Evolutionary conservation across 2,329 filamentous ascomycete species (phyloP).

Genomic region (Colletotrichum sidae): DNA sequence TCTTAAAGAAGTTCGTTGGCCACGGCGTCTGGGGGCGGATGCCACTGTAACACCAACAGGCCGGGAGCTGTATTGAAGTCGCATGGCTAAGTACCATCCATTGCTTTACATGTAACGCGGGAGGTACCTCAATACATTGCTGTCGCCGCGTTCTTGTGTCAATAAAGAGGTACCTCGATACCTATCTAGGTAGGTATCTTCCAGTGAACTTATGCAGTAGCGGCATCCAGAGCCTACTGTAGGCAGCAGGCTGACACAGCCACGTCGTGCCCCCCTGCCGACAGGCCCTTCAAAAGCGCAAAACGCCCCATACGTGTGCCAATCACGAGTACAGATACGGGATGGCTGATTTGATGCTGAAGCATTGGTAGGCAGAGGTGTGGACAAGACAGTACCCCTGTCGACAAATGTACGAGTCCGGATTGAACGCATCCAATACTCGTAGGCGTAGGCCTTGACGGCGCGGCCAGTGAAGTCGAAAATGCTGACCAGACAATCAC

Average conservation of each 20-base stretch:
- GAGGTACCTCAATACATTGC: too few relatives aligned
- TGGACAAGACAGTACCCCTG: too few relatives aligned
- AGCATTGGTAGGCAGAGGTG: too few relatives aligned
- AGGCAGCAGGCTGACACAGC: slow-evolving; percentile 37
- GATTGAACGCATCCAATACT: too few relatives aligned
- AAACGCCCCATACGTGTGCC: neutral
- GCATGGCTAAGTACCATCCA: too few relatives aligned
- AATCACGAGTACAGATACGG: too few relatives aligned
- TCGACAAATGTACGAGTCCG: too few relatives aligned
- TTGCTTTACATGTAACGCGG: too few relatives aligned
- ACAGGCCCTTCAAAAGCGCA: slow-evolving; percentile 7
- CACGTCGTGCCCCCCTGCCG: slow-evolving; percentile 10
- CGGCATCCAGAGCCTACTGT: neutral
- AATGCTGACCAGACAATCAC: neutral
- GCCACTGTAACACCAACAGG: neutral
- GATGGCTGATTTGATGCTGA: too few relatives aligned
- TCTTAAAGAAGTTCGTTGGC: slow-evolving; percentile 23
- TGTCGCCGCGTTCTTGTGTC: too few relatives aligned
- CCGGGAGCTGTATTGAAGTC: neutral
- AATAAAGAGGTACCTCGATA: neutral
- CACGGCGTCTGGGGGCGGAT: slow-evolving; percentile 14
- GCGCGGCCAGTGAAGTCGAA: neutral
- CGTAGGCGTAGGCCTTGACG: too few relatives aligned
- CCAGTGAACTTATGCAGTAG: neutral
- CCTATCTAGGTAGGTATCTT: neutral